These are phyloP conservation scores for Leccinum sublutescens DNA, from an alignment of 768 basidiomycete species.

Conservation along the genomic window DNA sequence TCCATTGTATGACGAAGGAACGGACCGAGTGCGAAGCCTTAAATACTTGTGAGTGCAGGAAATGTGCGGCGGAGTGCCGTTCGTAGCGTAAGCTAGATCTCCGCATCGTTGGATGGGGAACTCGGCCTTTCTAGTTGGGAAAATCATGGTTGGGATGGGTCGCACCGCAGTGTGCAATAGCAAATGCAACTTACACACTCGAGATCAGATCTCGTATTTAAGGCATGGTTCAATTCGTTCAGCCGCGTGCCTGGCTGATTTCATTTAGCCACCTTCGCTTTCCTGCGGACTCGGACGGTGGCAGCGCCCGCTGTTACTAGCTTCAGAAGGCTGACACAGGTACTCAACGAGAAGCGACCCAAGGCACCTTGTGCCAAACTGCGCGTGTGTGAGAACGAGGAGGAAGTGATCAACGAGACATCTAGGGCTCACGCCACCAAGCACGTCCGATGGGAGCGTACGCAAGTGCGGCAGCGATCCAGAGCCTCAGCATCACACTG, in stretches of 20 bases:
- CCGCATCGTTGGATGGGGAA: slow-evolving; percentile 33
- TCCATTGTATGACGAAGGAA: slow-evolving; percentile 37
- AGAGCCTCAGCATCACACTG: slow-evolving; percentile 10
- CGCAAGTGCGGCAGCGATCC: slow-evolving; percentile 18
- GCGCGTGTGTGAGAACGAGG: slow-evolving; percentile 24
- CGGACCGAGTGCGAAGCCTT: slow-evolving; percentile 14
- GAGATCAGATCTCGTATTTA: slow-evolving; percentile 36
- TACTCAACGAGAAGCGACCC: slow-evolving; percentile 24
- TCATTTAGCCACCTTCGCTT: slow-evolving; percentile 37
- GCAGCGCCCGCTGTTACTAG: slow-evolving; percentile 14
- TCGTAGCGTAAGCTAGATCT: slow-evolving; percentile 34
- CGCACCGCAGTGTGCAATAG: slow-evolving; percentile 31
- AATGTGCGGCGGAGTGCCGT: slow-evolving; percentile 32
- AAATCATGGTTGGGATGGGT: slow-evolving; percentile 30
- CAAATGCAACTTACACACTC: slow-evolving; percentile 30
- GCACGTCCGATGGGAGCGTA: slow-evolving; percentile 16
- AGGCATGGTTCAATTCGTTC: slow-evolving; percentile 24
- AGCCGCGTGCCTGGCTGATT: slow-evolving; percentile 34
- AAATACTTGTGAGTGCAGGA: slow-evolving; percentile 22
- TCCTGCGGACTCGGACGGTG: slow-evolving; percentile 26
- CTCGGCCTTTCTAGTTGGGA: slow-evolving; percentile 35
- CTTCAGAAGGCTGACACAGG: slow-evolving; percentile 22
- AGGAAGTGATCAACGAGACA: slow-evolving; percentile 18
- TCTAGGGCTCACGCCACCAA: slow-evolving; percentile 21
- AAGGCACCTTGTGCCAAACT: slow-evolving; percentile 10